Conservation (phyloP, 2,329 filamentous ascomycete species). For the Cadophora sp. region DNA sequence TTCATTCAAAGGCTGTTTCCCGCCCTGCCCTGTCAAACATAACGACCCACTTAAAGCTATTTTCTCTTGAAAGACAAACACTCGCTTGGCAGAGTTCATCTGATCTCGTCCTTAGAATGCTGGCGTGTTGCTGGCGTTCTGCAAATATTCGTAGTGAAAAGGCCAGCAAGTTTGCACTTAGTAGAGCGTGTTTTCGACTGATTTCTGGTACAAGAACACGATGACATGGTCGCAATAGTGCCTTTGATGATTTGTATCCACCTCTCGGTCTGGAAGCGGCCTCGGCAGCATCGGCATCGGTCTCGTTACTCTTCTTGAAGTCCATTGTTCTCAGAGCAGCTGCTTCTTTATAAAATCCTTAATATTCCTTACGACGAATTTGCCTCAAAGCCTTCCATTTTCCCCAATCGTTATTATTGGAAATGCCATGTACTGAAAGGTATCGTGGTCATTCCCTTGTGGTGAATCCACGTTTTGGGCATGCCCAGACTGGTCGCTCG, state of each 20-base stretch:
- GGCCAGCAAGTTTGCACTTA: background rate
- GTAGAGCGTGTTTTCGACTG: too few relatives aligned
- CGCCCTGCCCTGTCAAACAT: background rate
- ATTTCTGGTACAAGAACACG: too few relatives aligned
- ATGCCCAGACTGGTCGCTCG: background rate
- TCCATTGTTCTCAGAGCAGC: background rate
- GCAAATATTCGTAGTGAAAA: background rate
- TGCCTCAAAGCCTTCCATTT: background rate
- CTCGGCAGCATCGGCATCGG: background rate
- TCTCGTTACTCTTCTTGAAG: background rate
- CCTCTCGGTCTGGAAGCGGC: background rate
- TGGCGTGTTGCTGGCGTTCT: background rate
- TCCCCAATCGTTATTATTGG: background rate
- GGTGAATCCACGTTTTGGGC: background rate
- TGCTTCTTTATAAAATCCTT: background rate
- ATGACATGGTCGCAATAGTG: too few relatives aligned
- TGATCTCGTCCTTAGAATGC: background rate
- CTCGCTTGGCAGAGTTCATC: background rate
- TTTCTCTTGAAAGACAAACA: background rate
- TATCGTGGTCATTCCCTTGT: background rate
- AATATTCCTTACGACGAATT: background rate
- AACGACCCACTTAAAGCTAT: background rate
- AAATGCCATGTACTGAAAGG: too few relatives aligned
- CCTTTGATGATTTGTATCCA: background rate
- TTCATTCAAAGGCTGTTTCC: background rate